Evolutionary conservation across 257 asterid genomes (phyloP), one percentile per base, ranked within the genome.

Genomic region (Apocynum venetum): DNA sequence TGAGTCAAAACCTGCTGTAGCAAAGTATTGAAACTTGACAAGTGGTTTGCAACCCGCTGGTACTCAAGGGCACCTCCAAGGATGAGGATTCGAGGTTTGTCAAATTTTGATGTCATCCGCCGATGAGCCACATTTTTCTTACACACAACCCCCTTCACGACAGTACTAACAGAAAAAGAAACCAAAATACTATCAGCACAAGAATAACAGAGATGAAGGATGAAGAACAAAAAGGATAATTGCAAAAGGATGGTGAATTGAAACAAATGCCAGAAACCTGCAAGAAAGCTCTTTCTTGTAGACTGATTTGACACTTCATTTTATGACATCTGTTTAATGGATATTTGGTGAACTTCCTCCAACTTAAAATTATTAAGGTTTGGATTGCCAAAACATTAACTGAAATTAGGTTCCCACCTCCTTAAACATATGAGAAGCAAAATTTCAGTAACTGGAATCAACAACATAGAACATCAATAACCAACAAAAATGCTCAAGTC

Each of bases 1-100:
- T 73, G 31, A 70, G 73, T 63, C 82, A 79, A 80, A 79, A 91
- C 97, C 97, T 91, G 97, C 89, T 91, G 94, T 53, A 91, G 75
- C 81, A 91, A 89, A 82, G 97, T 91, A 77, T 89, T 91, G 76
- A 91, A 89, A 86, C 97, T 91, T 41, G 97, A 89, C 81, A 91
- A 85, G 85, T 88, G 94, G 84, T 89, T 91, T 74, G 94, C 84
- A 78, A 91, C 93, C 79, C 94, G 85, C 77, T 91, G 97, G 84
- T 91, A 91, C 86, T 91, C 97, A 83, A 91, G 86, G 74, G 97
- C 94, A 75, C 97, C 97, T 76, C 91, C 97, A 78, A 91, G 97
- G 83, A 91, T 83, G 55, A 90, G 83, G 71, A 91, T 63, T 65
- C 89, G 85, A 72, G 93, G 91, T 80, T 87, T 91, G 64, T 87